A percentile compares a stretch with the other conserved stretches of the same genome.
These are phyloP conservation scores for Chamaenerion angustifolium DNA, from an alignment of 345 rosid species.

Conservation along the genomic window DNA sequence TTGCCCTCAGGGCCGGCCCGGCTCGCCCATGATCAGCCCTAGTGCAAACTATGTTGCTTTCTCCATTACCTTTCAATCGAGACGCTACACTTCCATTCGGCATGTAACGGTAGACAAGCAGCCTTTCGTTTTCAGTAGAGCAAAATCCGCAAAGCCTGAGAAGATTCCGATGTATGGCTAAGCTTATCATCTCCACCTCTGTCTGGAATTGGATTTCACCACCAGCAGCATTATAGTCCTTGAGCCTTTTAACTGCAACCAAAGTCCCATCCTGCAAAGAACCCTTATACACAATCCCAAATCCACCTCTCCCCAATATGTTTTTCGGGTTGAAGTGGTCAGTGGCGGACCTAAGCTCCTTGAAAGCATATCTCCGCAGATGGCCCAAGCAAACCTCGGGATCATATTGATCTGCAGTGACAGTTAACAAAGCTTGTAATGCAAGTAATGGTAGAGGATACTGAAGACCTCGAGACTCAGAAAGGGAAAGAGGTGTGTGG, in stretches of 20 bases:
- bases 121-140: constrained; percentile 76
- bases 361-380: constrained; percentile 67
- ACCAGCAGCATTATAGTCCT: constrained; percentile 70
- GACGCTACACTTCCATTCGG: constrained; percentile 93
- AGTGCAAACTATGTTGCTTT: too few relatives aligned
- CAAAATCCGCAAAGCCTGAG: constrained; percentile 95
- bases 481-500: too few relatives aligned
- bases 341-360: constrained; percentile 87
- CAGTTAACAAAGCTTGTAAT: constrained; percentile 7
- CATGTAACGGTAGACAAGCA: constrained; percentile 94
- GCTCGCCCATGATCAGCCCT: too few relatives aligned
- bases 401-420: constrained; percentile 69
- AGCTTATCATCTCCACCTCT: constrained; percentile 87
- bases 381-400: constrained; percentile 85
- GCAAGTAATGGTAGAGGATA: neutral
- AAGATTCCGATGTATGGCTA: constrained; percentile 94
- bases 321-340: constrained; percentile 76
- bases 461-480: neutral
- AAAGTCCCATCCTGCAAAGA: constrained; percentile 54
- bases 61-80: constrained; percentile 73
- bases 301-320: constrained; percentile 88
- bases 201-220: constrained; percentile 99
- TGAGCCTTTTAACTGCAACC: constrained; percentile 96
- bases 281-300: constrained; percentile 91
- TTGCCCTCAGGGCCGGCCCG: too few relatives aligned